phyloP scores from a whole-genome alignment of 306 rosid genomes.

The Fragaria iinumae region DNA sequence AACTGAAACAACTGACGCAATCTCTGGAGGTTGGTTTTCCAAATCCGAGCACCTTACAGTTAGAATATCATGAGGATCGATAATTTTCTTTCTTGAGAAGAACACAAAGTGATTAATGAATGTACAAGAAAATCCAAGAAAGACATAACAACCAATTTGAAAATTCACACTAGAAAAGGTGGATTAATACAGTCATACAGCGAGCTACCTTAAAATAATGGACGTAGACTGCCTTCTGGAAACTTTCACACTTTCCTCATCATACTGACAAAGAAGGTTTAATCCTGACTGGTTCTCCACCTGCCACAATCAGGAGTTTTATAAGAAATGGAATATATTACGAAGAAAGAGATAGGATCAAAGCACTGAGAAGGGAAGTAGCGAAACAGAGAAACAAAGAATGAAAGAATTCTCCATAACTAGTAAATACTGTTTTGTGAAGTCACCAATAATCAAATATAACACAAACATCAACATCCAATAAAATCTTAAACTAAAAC shows the following conservation, averaged over 20 bases:
- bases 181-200: slow-evolving; percentile 16
- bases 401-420: slow-evolving; percentile 6
- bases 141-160: background rate
- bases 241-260: slow-evolving; percentile 54
- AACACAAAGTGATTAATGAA: background rate
- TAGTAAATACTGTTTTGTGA: background rate
- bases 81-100: background rate
- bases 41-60: slow-evolving; percentile 54
- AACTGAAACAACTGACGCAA: slow-evolving; percentile 51
- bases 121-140: background rate
- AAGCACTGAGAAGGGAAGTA: background rate
- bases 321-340: background rate
- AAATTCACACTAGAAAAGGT: background rate
- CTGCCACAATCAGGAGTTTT: slow-evolving; percentile 38
- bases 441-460: background rate
- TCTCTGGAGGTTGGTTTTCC: slow-evolving; percentile 44
- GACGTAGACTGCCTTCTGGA: slow-evolving; percentile 68
- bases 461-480: background rate
- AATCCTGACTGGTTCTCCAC: slow-evolving; percentile 76
- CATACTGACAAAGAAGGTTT: slow-evolving; percentile 64
- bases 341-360: background rate
- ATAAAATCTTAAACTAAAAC: too few species aligned
- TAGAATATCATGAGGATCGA: slow-evolving; percentile 24
- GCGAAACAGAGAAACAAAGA: background rate
- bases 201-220: slow-evolving; percentile 61